phyloP scores from a whole-genome alignment of 768 basidiomycete species.

The Infundibulicybe gibba region DNA sequence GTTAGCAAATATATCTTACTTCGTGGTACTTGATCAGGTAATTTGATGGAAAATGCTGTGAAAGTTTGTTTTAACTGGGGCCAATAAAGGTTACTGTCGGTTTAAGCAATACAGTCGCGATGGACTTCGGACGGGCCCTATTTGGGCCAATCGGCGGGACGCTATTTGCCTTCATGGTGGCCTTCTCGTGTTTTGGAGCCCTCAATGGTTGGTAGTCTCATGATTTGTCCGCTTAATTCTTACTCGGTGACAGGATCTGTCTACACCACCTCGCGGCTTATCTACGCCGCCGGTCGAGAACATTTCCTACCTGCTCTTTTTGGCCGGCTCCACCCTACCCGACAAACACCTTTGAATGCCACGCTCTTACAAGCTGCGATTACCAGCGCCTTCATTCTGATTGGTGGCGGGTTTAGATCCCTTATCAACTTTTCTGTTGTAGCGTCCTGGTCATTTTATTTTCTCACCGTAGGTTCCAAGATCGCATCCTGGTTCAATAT shows the following conservation, averaged over 20 bases:
- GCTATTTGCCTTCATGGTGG: slow-evolving; percentile 87
- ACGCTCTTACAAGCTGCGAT: slow-evolving; percentile 74
- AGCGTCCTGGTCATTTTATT: slow-evolving; percentile 85
- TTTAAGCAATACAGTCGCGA: slow-evolving; percentile 81
- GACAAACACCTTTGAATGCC: slow-evolving; percentile 88
- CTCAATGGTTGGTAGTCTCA: slow-evolving; percentile 60
- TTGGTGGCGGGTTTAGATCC: slow-evolving; percentile 88
- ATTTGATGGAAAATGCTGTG: slow-evolving; percentile 5
- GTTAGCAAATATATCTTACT: slow-evolving; percentile 85
- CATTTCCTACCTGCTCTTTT: slow-evolving; percentile 85
- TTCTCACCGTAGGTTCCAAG: slow-evolving; percentile 61
- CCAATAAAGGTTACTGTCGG: slow-evolving; percentile 52
- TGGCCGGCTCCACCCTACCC: slow-evolving; percentile 65
- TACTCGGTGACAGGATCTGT: slow-evolving; percentile 46
- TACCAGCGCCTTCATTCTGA: slow-evolving; percentile 72
- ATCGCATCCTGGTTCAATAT: neutral
- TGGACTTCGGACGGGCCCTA: slow-evolving; percentile 87
- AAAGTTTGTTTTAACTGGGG: slow-evolving; percentile 2
- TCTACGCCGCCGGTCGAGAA: slow-evolving; percentile 87
- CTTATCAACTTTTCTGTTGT: slow-evolving; percentile 89
- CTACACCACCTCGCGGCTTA: slow-evolving; percentile 78
- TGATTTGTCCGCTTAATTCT: neutral
- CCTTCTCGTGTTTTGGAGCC: slow-evolving; percentile 93
- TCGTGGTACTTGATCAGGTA: slow-evolving; percentile 87
- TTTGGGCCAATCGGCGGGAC: slow-evolving; percentile 87